Conservation (phyloP, 768 basidiomycete genomes). For the Leucogyrophana mollusca region DNA sequence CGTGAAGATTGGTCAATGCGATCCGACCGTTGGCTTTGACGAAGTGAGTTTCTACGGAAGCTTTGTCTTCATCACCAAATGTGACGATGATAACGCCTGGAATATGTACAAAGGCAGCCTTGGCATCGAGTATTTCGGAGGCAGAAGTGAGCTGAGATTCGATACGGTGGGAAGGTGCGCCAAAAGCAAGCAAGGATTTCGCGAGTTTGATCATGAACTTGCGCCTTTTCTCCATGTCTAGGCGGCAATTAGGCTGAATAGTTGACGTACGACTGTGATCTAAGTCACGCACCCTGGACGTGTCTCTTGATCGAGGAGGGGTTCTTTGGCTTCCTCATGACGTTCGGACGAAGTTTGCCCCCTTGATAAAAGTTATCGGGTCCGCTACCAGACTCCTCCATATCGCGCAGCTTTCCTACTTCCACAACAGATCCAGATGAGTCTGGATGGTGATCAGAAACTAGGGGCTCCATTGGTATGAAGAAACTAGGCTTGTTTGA, state of each 20-base stretch:
- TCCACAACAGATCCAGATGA: no score
- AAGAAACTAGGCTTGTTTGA: constrained; percentile 22
- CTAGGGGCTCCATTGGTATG: constrained; percentile 12
- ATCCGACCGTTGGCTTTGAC: constrained; percentile 79
- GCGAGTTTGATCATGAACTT: constrained; percentile 86
- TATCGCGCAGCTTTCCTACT: no score
- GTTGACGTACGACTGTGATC: background rate
- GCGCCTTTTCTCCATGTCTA: constrained; percentile 48
- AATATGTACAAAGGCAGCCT: constrained; percentile 83
- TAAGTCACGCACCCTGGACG: constrained; percentile 40
- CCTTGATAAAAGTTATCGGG: constrained; percentile 29
- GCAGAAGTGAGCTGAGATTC: constrained; percentile 85
- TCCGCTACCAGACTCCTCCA: background rate
- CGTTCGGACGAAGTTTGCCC: constrained; percentile 24
- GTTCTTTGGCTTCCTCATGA: constrained; percentile 32
- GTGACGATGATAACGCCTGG: constrained; percentile 79
- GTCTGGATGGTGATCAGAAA: background rate
- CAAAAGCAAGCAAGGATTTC: constrained; percentile 86
- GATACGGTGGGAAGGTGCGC: constrained; percentile 91
- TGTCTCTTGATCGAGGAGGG: constrained; percentile 40
- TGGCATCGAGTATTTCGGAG: constrained; percentile 72
- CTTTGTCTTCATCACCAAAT: constrained; percentile 72
- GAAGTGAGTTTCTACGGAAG: constrained; percentile 80
- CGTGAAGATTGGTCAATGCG: constrained; percentile 78
- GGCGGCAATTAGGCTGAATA: background rate